Conservation (phyloP, 2,329 filamentous ascomycete species). For the Beauveria varroae region DNA sequence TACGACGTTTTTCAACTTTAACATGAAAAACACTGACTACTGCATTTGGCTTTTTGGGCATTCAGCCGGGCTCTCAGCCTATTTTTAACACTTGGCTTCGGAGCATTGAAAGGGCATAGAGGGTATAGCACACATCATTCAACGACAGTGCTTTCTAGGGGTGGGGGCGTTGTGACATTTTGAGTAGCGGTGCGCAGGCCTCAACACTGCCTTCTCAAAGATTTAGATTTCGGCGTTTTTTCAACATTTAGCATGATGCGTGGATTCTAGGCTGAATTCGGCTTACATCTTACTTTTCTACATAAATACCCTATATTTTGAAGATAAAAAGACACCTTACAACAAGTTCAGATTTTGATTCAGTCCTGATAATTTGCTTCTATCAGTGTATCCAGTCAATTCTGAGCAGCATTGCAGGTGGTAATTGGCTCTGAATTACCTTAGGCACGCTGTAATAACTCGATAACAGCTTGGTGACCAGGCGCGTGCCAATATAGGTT, state of each 20-base stretch:
- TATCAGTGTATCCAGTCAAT: too few species aligned
- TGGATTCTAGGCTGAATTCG: neutral
- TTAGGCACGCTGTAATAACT: too few species aligned
- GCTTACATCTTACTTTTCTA: conserved; percentile 12
- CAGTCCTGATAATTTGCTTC: too few species aligned
- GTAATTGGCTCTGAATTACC: too few species aligned
- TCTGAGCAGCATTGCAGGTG: too few species aligned
- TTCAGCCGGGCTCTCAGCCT: neutral
- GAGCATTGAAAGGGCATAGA: neutral
- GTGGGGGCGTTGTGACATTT: conserved; percentile 1
- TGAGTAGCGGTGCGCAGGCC: conserved; percentile 17
- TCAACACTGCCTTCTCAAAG: conserved; percentile 23
- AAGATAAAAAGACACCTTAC: conserved; percentile 18
- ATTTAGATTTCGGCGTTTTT: conserved; percentile 18
- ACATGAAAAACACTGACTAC: conserved; percentile 1
- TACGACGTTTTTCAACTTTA: neutral
- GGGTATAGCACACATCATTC: conserved; percentile 15
- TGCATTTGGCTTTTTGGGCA: neutral
- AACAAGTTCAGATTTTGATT: neutral
- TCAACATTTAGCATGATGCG: conserved; percentile 18
- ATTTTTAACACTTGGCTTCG: conserved; percentile 12
- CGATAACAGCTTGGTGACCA: too few species aligned
- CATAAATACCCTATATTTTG: conserved; percentile 26
- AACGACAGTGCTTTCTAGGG: conserved; percentile 18
- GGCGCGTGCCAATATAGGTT: too few species aligned